phyloP scores from a whole-genome alignment of 2,329 filamentous ascomycete genomes.

The Venturia carpophila region DNA sequence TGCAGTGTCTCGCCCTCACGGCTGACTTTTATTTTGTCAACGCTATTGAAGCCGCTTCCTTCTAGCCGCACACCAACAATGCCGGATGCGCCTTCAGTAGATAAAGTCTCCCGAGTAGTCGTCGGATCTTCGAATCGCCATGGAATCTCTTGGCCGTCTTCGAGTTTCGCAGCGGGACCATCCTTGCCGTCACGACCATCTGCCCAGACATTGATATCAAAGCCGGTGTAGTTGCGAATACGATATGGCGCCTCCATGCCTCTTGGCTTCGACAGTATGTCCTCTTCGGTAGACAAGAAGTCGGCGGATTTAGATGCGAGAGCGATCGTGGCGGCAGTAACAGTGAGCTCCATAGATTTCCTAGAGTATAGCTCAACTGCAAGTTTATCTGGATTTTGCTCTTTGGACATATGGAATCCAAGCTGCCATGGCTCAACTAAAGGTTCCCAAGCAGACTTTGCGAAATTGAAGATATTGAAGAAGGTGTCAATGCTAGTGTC shows the following conservation, averaged over 20 bases:
- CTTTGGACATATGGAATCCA: constrained; percentile 79
- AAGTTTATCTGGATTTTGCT: constrained; percentile 65
- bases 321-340: constrained; percentile 91
- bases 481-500: constrained; percentile 90
- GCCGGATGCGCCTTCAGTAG: constrained; percentile 72
- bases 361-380: constrained; percentile 81
- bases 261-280: constrained; percentile 87
- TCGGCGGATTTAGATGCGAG: constrained; percentile 86
- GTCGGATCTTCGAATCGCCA: constrained; percentile 98
- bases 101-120: constrained; percentile 87
- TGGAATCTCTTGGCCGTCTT: constrained; percentile 82
- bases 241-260: constrained; percentile 87
- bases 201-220: constrained; percentile 76
- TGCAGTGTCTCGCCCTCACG: constrained; percentile 93
- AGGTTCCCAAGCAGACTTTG: constrained; percentile 97
- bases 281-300: constrained; percentile 80
- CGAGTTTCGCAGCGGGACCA: constrained; percentile 66
- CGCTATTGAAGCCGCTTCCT: constrained; percentile 84
- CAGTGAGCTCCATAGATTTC: constrained; percentile 82
- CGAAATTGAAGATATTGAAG: constrained; percentile 97
- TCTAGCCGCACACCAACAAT: constrained; percentile 78
- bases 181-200: constrained; percentile 64
- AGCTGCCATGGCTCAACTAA: constrained; percentile 93
- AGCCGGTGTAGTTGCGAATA: constrained; percentile 92
- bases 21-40: constrained; percentile 81